Percentiles rank a stretch among this genome's conserved stretches.
These are phyloP conservation scores for Starmerella sirachaensis DNA, from an alignment of 805 yeast genomes.

Conservation along the genomic window DNA sequence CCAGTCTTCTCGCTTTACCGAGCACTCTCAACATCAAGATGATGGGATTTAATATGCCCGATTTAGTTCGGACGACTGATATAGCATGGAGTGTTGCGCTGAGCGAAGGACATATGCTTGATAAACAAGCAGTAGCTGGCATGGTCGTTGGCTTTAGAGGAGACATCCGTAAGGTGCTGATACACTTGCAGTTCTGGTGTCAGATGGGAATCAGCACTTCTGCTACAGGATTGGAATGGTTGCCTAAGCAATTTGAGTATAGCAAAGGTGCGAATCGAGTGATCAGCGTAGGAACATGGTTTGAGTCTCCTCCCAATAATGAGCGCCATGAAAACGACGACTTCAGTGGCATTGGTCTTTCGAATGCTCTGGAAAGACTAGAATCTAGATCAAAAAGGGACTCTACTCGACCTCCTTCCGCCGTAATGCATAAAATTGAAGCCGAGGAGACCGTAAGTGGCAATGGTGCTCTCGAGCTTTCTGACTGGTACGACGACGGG, in stretches of 20 bases:
- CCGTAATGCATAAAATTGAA: background rate
- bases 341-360: background rate
- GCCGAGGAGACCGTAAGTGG: slow-evolving; percentile 15
- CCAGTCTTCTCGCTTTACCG: slow-evolving; percentile 19
- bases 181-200: slow-evolving; percentile 28
- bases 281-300: slow-evolving; percentile 21
- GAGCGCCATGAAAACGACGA: background rate
- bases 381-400: slow-evolving; percentile 1
- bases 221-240: slow-evolving; percentile 27
- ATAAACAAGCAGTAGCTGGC: slow-evolving; percentile 14
- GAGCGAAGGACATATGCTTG: slow-evolving; percentile 29
- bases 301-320: background rate
- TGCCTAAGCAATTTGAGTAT: slow-evolving; percentile 21
- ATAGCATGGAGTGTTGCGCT: slow-evolving; percentile 27
- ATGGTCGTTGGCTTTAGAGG: slow-evolving; percentile 16
- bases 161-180: slow-evolving; percentile 26
- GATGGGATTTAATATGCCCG: slow-evolving; percentile 2
- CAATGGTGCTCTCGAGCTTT: background rate
- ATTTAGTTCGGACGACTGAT: slow-evolving; percentile 20
- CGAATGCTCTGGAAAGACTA: background rate
- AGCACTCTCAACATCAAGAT: slow-evolving; percentile 1
- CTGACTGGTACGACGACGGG: slow-evolving; percentile 5
- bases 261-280: slow-evolving; percentile 11
- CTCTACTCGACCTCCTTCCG: background rate
- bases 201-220: slow-evolving; percentile 29